Conservation (phyloP, 192 early-diverging fungal genomes). For the Podila verticillata region DNA sequence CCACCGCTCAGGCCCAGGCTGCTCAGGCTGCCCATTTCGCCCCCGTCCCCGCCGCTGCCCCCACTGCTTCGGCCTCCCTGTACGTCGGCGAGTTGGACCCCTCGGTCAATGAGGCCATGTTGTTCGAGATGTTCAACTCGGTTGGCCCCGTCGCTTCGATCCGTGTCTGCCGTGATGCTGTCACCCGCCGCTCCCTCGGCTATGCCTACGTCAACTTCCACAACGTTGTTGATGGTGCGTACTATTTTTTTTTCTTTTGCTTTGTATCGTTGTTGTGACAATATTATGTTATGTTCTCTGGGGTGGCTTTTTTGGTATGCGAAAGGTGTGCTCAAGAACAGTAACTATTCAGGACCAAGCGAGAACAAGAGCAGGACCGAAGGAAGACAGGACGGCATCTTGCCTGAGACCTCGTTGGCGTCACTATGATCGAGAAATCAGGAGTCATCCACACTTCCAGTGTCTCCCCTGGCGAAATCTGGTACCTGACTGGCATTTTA, state of each 20-base stretch:
- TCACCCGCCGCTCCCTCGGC: slow-evolving; percentile 94
- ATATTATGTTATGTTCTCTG: background rate
- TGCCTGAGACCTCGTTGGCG: too few species aligned
- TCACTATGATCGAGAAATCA: too few species aligned
- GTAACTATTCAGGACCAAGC: too few species aligned
- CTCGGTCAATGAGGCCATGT: slow-evolving; percentile 95
- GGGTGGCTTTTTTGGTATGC: too few species aligned
- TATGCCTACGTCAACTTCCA: slow-evolving; percentile 99
- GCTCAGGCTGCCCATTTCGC: slow-evolving; percentile 57
- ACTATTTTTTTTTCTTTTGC: slow-evolving; percentile 9
- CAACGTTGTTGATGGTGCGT: slow-evolving; percentile 79
- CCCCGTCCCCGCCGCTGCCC: slow-evolving; percentile 52
- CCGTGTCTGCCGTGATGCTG: slow-evolving; percentile 97
- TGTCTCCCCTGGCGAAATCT: too few species aligned
- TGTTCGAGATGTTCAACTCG: slow-evolving; percentile 98
- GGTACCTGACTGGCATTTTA: too few species aligned
- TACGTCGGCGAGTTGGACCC: slow-evolving; percentile 98
- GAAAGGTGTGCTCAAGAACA: too few species aligned
- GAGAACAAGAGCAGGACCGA: too few species aligned
- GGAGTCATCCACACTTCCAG: too few species aligned
- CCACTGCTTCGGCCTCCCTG: slow-evolving; percentile 77
- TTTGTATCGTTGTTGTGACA: slow-evolving; percentile 6
- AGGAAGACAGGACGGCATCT: too few species aligned
- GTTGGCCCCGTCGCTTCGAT: slow-evolving; percentile 95
- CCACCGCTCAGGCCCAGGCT: slow-evolving; percentile 56